Evolutionary conservation across 192 early-diverging fungal species (phyloP), one percentile per base, ranked within the genome.

Genomic region (Cetraspora pellucida): DNA sequence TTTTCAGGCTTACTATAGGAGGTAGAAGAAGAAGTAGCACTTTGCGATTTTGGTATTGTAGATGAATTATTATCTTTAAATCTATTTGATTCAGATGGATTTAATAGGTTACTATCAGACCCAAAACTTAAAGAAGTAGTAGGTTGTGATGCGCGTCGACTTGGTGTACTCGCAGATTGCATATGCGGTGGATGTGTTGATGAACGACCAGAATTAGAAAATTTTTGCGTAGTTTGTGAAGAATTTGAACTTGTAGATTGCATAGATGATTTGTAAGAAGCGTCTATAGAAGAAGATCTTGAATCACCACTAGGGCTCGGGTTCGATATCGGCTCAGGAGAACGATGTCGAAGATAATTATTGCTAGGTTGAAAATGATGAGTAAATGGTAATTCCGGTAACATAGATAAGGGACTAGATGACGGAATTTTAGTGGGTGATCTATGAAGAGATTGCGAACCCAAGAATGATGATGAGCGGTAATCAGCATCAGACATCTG

Each of bases 101-200:
- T 76, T 66, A 76, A 76, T 28, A 76, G 37, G 66, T 66, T 76
- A 50, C 60, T 66, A 46, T 76, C 46, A 49, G 63, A 28, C 43
- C 74, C 74, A 55, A 76, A 76, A 17, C 61, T 37, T 66, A 75
- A 63, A 3, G 74, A 75, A 28, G 74, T 49, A 75, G 59, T 23
- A 31, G 71, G 54, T 76, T 54, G 47, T 30, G 73, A 63, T 13
- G 73, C 1, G 10, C 73, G 43, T 59, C 73, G 23, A 47, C n/a
- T 61, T 50, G 10, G 71, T 27, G 71, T 28, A 10, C 28, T 30
- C 37, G 64, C 25, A 19, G 70, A 44, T 28, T 21, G 57, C 52
- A 72, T 72, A 14, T 44, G 49, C 7, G 52, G 19, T 31, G 31
- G 52, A 54, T 52, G 67, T 50, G 44, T 37, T 37, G 63, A 14